phyloP scores from a whole-genome alignment of 768 basidiomycete species.

The Tricholoma hemisulphureum region DNA sequence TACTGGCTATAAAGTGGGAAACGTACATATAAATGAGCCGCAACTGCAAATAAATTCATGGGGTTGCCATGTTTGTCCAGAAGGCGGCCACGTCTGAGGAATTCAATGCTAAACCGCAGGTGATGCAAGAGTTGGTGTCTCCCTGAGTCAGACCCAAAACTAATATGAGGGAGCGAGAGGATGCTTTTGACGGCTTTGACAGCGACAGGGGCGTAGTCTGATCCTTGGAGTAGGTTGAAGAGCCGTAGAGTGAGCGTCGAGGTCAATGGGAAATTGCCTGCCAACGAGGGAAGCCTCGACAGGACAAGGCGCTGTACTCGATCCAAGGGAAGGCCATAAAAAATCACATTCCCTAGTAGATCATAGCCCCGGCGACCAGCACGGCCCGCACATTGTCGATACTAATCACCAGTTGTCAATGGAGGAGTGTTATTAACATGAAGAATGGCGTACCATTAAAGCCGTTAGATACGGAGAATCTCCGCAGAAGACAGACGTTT shows the following conservation, averaged over 20 bases:
- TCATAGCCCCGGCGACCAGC: conserved; percentile 74
- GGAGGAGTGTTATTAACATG: not conserved
- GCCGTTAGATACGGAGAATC: conserved; percentile 62
- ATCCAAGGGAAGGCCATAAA: conserved; percentile 65
- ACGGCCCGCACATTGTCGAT: conserved; percentile 72
- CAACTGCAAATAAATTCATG: conserved; percentile 54
- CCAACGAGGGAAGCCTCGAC: conserved; percentile 60
- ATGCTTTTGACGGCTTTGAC: conserved; percentile 50
- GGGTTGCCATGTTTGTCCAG: conserved; percentile 54
- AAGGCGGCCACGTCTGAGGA: conserved; percentile 56
- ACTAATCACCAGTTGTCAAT: conserved; percentile 35
- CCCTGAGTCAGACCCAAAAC: conserved; percentile 54
- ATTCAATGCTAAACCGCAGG: conserved; percentile 69
- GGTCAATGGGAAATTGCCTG: conserved; percentile 65
- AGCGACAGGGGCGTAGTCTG: conserved; percentile 47
- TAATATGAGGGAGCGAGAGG: conserved; percentile 56
- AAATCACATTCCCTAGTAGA: conserved; percentile 67
- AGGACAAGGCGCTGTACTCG: conserved; percentile 62
- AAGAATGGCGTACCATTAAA: conserved; percentile 45
- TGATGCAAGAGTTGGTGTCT: conserved; percentile 61
- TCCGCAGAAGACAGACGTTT: conserved; percentile 61
- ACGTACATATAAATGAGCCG: conserved; percentile 50
- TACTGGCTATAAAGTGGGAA: not conserved
- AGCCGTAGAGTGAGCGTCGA: conserved; percentile 64
- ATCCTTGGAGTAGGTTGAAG: conserved; percentile 65